These are phyloP conservation scores for Alternaria hordeiaustralica DNA, from an alignment of 2,329 filamentous ascomycete species.

Conservation along the genomic window DNA sequence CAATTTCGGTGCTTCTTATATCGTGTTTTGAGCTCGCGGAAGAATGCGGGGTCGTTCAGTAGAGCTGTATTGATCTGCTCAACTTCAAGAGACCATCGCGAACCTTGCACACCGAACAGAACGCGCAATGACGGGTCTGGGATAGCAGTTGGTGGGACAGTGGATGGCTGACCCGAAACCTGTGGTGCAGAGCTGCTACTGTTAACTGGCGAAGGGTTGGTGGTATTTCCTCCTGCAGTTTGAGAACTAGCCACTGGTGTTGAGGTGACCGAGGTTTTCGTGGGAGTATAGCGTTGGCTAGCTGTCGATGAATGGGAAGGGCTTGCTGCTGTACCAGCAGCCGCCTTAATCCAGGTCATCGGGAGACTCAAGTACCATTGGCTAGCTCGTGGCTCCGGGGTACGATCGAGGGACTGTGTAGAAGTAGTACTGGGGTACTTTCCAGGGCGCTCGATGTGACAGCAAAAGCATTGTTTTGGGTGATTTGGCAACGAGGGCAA, in stretches of 20 bases:
- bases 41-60: neutral
- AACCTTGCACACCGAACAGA: neutral
- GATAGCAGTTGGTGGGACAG: too few relatives aligned
- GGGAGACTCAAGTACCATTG: too few relatives aligned
- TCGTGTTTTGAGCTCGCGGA: neutral
- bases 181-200: neutral
- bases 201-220: accelerated
- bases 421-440: neutral
- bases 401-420: too few relatives aligned
- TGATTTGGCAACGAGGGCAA: neutral
- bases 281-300: neutral
- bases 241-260: too few relatives aligned
- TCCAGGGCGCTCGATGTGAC: neutral
- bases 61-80: neutral
- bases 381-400: too few relatives aligned
- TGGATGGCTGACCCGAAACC: neutral
- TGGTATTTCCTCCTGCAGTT: neutral
- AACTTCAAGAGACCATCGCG: neutral
- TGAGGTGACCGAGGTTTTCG: too few relatives aligned
- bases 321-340: too few relatives aligned
- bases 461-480: neutral
- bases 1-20: neutral
- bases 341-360: too few relatives aligned
- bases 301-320: too few relatives aligned
- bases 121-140: neutral